Evolutionary conservation across 2,329 filamentous ascomycete genomes (phyloP), one percentile per base, ranked within the genome.

Genomic region (Curvularia hawaiiensis): DNA sequence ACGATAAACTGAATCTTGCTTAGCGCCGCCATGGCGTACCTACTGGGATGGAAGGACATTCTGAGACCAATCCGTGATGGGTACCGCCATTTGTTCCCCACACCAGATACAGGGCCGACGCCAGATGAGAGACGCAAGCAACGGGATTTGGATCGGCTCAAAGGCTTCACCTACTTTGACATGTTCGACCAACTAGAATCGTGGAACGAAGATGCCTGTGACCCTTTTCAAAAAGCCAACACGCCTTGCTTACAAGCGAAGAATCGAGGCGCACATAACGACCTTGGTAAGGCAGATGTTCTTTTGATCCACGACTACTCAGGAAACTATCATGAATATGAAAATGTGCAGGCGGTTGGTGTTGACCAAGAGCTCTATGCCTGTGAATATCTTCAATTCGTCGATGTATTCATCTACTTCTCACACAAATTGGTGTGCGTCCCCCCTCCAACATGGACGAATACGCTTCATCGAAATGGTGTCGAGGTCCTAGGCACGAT

Each of bases 401-500:
- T 81, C 16, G 74, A 79, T 40, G 71, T 68, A 1, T 81, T 82
- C 59, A 67, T 80, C n/a, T 82, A 82, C 62, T 81, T 82, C 56
- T 80, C 79, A 1, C 79, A 82, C 61, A 79, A 80, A 56, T 71
- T 80, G 4, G 77, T 78, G 10, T 77, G 78, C 33, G 66, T 79
- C 14, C 79, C 79, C 3, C 79, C 80, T 9, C 75, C 79, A 5
- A 69, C 77, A 12, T 82, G 79, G 79, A 79, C 74, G 24, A 81
- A 81, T 50, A 65, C 74, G 5, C 73, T 80, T n/a, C 80, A 82
- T 64, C 74, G 79, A 4, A 80, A 80, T 57, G 80, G 80, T 7
- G 77, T 80, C 6, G 73, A 73, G 44, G 69, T 68, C 4, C 64
- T 81, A 2, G 80, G 79, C 1, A 81, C 79, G 0, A 72, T 81